phyloP scores from a whole-genome alignment of 2,329 filamentous ascomycete species.

The Botrytis paeoniae region DNA sequence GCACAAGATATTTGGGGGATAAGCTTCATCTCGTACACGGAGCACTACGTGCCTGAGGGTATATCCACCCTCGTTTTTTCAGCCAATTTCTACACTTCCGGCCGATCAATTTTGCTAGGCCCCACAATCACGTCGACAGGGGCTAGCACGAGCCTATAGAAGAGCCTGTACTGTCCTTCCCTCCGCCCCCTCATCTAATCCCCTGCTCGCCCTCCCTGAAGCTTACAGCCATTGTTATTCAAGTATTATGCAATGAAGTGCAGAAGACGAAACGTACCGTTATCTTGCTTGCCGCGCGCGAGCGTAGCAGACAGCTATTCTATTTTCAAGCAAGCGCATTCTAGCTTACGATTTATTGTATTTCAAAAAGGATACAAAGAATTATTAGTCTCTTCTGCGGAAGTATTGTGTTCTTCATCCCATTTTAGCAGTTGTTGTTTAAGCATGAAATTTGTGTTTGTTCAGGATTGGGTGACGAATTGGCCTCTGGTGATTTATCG shows the following conservation, averaged over 20 bases:
- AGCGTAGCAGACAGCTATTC: no score
- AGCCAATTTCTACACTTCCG: not conserved
- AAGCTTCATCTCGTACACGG: not conserved
- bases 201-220: no score
- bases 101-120: not conserved
- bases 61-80: not conserved
- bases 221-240: no score
- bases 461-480: no score
- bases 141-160: not conserved
- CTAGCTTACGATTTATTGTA: no score
- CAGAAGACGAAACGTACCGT: not conserved
- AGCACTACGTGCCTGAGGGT: not conserved
- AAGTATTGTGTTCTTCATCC: no score
- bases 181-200: not conserved
- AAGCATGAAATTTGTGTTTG: no score
- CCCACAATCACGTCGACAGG: not conserved
- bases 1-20: not conserved
- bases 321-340: no score
- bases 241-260: not conserved
- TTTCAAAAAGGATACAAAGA: no score
- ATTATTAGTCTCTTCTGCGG: no score
- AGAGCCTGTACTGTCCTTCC: not conserved
- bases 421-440: no score
- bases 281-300: not conserved
- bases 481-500: no score